phyloP scores from a whole-genome alignment of 2,329 filamentous ascomycete species.

The Diaporthe sp. region DNA sequence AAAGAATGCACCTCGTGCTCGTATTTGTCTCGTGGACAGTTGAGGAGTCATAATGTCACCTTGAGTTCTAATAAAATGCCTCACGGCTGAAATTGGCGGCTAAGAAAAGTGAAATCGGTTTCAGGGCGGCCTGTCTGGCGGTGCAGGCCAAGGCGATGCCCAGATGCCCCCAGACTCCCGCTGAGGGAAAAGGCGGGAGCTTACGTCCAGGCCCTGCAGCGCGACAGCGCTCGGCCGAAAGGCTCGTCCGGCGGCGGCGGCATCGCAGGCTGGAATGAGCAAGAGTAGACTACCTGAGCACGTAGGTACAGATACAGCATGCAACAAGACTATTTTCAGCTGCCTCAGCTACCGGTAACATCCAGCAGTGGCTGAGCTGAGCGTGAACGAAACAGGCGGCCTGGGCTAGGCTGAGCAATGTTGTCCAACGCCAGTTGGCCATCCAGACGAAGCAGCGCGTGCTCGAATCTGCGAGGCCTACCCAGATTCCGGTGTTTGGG shows the following conservation, averaged over 20 bases:
- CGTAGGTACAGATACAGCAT: neutral
- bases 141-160: neutral
- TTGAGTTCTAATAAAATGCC: neutral
- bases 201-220: neutral
- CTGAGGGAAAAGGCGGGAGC: conserved; percentile 27
- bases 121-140: neutral
- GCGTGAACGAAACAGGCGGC: conserved; percentile 8
- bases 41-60: neutral
- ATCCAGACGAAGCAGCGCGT: neutral
- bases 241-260: conserved; percentile 19
- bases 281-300: neutral
- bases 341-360: conserved; percentile 2
- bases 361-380: conserved; percentile 23
- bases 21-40: neutral
- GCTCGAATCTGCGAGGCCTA: conserved; percentile 1
- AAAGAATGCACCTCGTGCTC: conserved; percentile 15
- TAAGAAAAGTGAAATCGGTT: neutral
- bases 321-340: conserved; percentile 20
- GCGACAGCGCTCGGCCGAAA: conserved; percentile 23
- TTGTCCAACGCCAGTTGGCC: neutral
- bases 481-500: neutral
- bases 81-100: conserved; percentile 13
- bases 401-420: conserved; percentile 14
- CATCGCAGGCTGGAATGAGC: neutral
- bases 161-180: neutral